A percentile compares a stretch with the other conserved stretches of the same genome.
phyloP scores from a whole-genome alignment of 305 asterid species.

The Withania somnifera region DNA sequence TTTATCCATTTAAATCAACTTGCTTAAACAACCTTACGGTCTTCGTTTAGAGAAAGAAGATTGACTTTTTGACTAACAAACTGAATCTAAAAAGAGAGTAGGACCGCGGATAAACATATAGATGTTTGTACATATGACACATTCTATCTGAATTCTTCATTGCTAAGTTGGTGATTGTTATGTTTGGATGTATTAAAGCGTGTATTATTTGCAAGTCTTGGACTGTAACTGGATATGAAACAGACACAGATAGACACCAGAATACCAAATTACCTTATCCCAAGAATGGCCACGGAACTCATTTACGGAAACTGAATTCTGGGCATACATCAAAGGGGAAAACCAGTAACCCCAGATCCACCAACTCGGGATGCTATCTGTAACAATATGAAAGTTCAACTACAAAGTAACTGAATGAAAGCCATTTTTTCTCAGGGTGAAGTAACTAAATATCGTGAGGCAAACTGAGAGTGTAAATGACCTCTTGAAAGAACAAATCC shows the following conservation, averaged over 20 bases:
- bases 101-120: not conserved
- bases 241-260: not conserved
- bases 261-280: conserved; percentile 43
- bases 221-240: not conserved
- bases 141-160: not conserved
- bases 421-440: not conserved
- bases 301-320: conserved; percentile 72
- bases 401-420: not conserved
- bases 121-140: not conserved
- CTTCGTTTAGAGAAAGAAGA: too few species aligned
- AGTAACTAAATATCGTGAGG: not conserved
- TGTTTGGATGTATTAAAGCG: not conserved
- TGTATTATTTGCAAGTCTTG: not conserved
- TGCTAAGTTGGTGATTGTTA: not conserved
- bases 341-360: conserved; percentile 92
- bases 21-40: too few species aligned
- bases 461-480: conserved; percentile 7
- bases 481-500: conserved; percentile 78
- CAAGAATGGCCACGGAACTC: conserved; percentile 75
- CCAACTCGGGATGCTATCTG: conserved; percentile 81
- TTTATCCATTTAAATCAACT: not conserved
- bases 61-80: too few species aligned
- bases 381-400: conserved; percentile 12
- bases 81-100: not conserved
- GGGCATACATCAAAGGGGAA: conserved; percentile 88